Evolutionary conservation across 768 basidiomycete species (phyloP).

Genomic region (Leccinum ochraceum): DNA sequence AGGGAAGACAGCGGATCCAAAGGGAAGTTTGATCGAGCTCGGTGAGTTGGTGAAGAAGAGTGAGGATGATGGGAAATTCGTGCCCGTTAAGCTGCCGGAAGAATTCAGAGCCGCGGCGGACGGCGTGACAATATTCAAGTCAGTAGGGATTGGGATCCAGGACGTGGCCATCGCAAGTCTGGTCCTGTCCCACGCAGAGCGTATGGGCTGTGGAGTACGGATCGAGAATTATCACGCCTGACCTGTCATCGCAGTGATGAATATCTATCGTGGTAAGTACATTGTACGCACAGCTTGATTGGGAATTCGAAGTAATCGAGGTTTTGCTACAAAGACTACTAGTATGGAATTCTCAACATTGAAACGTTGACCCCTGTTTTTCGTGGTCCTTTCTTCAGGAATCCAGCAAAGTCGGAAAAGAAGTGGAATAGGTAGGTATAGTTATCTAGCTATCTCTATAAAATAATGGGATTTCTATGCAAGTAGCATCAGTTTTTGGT

Average conservation of each 20-base stretch:
- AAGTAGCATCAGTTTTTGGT: neutral
- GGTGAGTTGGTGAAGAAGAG: constrained; percentile 53
- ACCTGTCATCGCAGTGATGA: neutral
- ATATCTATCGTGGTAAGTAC: neutral
- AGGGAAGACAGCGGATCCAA: constrained; percentile 39
- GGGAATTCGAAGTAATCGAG: neutral
- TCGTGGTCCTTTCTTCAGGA: neutral
- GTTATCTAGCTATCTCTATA: neutral
- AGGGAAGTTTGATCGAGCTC: constrained; percentile 58
- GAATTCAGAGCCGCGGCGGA: constrained; percentile 30
- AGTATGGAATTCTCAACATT: too few relatives aligned
- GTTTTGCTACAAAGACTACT: too few relatives aligned
- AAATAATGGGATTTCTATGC: neutral
- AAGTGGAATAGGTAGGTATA: neutral
- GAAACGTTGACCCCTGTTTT: neutral
- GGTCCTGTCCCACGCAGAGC: constrained; percentile 62
- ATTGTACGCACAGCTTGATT: too few relatives aligned
- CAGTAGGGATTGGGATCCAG: constrained; percentile 85
- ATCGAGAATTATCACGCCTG: constrained; percentile 47
- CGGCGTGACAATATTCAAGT: constrained; percentile 80
- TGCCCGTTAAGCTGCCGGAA: constrained; percentile 13
- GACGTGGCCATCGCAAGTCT: constrained; percentile 80
- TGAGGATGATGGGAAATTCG: constrained; percentile 7
- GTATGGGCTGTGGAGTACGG: constrained; percentile 49
- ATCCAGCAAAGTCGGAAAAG: neutral